Percentiles rank a stretch among this genome's conserved stretches.
Conservation (phyloP, 768 basidiomycete genomes). For the Dentipellis sp. region DNA sequence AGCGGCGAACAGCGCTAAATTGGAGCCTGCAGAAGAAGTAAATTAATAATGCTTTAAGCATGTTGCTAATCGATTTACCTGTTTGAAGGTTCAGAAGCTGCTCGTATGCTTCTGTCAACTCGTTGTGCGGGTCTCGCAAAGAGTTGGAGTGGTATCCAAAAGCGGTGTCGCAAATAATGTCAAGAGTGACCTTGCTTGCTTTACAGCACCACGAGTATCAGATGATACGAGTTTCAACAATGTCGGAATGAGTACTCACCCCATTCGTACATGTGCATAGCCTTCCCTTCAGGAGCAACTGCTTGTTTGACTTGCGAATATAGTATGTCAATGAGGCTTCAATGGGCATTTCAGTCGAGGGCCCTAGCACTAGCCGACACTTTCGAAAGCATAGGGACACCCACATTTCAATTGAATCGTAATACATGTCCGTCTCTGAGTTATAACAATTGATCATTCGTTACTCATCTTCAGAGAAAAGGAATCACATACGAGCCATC, state of each 20-base stretch:
- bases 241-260: background rate
- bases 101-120: conserved; percentile 11
- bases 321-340: background rate
- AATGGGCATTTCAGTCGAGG: background rate
- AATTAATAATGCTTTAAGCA: too few species aligned
- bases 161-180: conserved; percentile 16
- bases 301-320: conserved; percentile 1
- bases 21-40: background rate
- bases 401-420: background rate
- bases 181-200: conserved; percentile 14
- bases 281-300: background rate
- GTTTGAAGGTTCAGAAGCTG: conserved; percentile 9
- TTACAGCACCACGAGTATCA: background rate
- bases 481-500: conserved; percentile 9
- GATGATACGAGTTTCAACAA: too few species aligned
- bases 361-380: too few species aligned
- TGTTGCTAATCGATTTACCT: background rate
- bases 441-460: background rate
- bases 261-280: conserved; percentile 13
- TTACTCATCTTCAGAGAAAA: background rate
- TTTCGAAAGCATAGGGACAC: background rate
- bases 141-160: conserved; percentile 13
- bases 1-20: background rate
- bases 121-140: conserved; percentile 10
- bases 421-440: conserved; percentile 1